Base-by-base conservation (phyloP, 306 rosid species). In the Castanospermum australe region DNA sequence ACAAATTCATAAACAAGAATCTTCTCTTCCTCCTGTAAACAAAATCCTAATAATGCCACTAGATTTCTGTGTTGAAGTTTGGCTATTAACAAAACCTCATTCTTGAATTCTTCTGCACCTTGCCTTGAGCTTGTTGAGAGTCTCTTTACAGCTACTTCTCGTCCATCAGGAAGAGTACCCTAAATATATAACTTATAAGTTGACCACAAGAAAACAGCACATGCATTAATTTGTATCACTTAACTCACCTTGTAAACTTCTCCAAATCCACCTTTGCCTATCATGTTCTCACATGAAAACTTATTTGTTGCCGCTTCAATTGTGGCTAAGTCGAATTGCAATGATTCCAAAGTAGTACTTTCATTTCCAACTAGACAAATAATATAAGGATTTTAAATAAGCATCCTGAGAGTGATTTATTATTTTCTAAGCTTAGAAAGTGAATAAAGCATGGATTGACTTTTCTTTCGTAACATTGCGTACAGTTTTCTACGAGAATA, bases 251-350 rank as follows among this genome's bases (percentile, higher is more conserved):
- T 76, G 52, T 76, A 63, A 63, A 76, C 80, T 24, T 60, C 35
- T 41, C 79, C 79, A 13, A 75, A 75, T 75, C 79, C 79, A 5
- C 79, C 79, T 44, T 8, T 60, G 8, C 70, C 70, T n/a, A 60
- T 44, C 24, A 21, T 17, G 4, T 75, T 60, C 9, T 59, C 22
- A 42, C 0, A 5, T 17, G 79, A 75, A 75, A 75, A 75, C 11
- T 42, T 75, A 32, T 60, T 59, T 2, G 79, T 75, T 1, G 79
- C 70, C 9, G 67, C 60, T 62, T 75, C 60, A 60, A 75, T 59
- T 11, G 35, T 30, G 30, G 69, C 59, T 0, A 75, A 62, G 17
- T 30, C 66, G 4, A 75, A 75, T 60, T 75, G 70, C 79, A 75
- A 13, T 1, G 68, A 42, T 69, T 74, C 69, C 52, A 74, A n/a